These are phyloP conservation scores for rapeseed (Brassica napus) DNA, from an alignment of 345 rosid species.

Conservation along the genomic window Da-Ae NC_063447.1:53415001-53415500, in stretches of 20 bases:
- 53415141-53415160: background rate
- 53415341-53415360: background rate
- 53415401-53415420: background rate
- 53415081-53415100: conserved; percentile 27
- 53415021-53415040: conserved; percentile 28
- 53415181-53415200: background rate
- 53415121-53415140: conserved; percentile 22
- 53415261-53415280: background rate
- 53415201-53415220: background rate
- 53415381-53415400: background rate
- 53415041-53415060: conserved; percentile 25
- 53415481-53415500: background rate
- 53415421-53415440: background rate
- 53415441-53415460: background rate
- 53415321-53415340: background rate
- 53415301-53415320: background rate
- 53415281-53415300: background rate
- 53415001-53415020: conserved; percentile 28
- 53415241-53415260: background rate
- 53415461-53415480: background rate
- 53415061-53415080: conserved; percentile 12
- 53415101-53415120: conserved; percentile 33
- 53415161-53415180: background rate
- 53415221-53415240: background rate
- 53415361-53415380: background rate